A percentile compares a stretch with the other conserved stretches of the same genome.
phyloP scores from a whole-genome alignment of 1,284 basidiomycete species.

The Irpex lacteus region DNA sequence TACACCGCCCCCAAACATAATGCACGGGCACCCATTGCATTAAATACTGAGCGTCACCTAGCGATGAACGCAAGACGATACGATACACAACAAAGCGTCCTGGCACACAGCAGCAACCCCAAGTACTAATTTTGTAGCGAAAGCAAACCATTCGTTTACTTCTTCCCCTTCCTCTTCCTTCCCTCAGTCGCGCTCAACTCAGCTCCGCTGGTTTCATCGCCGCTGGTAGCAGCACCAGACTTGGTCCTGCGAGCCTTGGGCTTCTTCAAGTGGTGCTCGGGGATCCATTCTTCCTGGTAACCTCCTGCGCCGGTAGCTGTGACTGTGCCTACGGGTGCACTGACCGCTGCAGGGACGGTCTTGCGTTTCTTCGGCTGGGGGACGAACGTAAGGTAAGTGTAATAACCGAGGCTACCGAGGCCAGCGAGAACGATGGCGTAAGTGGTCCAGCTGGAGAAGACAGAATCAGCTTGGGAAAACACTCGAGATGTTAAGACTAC shows the following conservation, averaged over 20 bases:
- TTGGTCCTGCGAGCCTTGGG: slow-evolving; percentile 44
- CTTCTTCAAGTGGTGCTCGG: slow-evolving; percentile 81
- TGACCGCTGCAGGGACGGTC: slow-evolving; percentile 34
- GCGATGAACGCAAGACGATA: background rate
- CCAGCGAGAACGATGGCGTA: slow-evolving; percentile 72
- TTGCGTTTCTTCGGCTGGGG: slow-evolving; percentile 55
- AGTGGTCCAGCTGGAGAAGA: slow-evolving; percentile 58
- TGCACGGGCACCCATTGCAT: background rate
- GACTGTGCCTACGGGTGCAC: slow-evolving; percentile 55
- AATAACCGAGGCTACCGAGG: slow-evolving; percentile 65
- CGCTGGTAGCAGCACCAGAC: slow-evolving; percentile 49
- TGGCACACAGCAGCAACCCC: background rate
- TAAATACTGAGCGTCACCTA: slow-evolving; percentile 1
- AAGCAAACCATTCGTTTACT: slow-evolving; percentile 34
- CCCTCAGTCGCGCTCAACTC: slow-evolving; percentile 59
- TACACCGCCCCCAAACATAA: background rate
- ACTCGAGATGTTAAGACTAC: slow-evolving; percentile 26
- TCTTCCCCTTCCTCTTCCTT: slow-evolving; percentile 57
- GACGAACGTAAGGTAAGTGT: slow-evolving; percentile 65
- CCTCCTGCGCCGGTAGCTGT: slow-evolving; percentile 71
- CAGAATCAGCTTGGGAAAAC: slow-evolving; percentile 6
- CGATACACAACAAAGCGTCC: background rate
- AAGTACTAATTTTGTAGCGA: slow-evolving; percentile 3
- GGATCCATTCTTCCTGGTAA: slow-evolving; percentile 93
- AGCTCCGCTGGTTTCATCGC: slow-evolving; percentile 62